A percentile compares a stretch with the other conserved stretches of the same genome.
Evolutionary conservation across 1,284 basidiomycete species (phyloP).

Genomic region (Microbotryum scabiosae): DNA sequence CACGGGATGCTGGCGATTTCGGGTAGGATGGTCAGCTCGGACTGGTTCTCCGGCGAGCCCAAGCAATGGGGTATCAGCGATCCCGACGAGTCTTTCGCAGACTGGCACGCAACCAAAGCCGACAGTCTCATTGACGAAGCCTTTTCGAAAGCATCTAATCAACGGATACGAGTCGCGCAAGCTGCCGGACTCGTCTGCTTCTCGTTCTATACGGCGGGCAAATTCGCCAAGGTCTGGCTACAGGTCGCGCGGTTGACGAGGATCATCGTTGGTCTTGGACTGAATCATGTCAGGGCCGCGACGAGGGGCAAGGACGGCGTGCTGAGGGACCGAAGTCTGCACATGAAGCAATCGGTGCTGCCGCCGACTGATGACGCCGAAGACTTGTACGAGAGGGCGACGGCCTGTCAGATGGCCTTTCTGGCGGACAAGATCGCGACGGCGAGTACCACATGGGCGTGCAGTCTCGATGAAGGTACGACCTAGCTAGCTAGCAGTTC

Average conservation of each 20-base stretch:
- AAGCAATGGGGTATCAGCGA: slow-evolving; percentile 22
- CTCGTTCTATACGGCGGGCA: slow-evolving; percentile 72
- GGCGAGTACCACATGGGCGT: slow-evolving; percentile 31
- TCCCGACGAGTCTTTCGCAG: too few relatives aligned
- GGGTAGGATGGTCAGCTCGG: slow-evolving; percentile 64
- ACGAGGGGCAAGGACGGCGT: background rate
- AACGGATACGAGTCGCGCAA: slow-evolving; percentile 69
- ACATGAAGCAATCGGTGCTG: slow-evolving; percentile 17
- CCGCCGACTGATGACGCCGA: slow-evolving; percentile 14
- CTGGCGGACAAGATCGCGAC: slow-evolving; percentile 25
- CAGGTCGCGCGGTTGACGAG: slow-evolving; percentile 75
- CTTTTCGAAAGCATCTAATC: slow-evolving; percentile 67
- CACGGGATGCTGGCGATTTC: slow-evolving; percentile 80
- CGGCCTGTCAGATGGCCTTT: slow-evolving; percentile 27
- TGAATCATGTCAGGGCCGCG: slow-evolving; percentile 17
- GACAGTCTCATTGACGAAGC: slow-evolving; percentile 60
- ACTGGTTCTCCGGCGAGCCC: slow-evolving; percentile 35
- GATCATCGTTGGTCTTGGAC: slow-evolving; percentile 65
- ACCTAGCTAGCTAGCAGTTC: too few relatives aligned
- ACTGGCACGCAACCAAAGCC: background rate
- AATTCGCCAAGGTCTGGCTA: slow-evolving; percentile 80
- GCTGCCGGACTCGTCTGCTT: slow-evolving; percentile 72
- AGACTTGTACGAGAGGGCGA: slow-evolving; percentile 12
- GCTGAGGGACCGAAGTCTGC: background rate
- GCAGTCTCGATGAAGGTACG: slow-evolving; percentile 22